Conservation (phyloP, 2,329 filamentous ascomycete genomes). For the Fonsecaea nubica region DNA sequence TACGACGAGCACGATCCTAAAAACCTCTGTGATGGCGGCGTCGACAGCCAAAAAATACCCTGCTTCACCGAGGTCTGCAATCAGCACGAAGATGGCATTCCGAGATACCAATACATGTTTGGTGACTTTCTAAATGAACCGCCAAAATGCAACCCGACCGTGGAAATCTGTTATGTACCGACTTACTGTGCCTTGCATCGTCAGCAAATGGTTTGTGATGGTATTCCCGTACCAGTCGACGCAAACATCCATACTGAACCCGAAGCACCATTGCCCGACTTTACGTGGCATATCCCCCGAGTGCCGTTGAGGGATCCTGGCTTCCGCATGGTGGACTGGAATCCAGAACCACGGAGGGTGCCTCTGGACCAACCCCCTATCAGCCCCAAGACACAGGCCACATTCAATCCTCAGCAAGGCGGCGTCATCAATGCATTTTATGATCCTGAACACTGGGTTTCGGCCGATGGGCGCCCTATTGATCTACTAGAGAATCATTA, state of each 20-base stretch:
- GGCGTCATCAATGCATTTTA: slow-evolving; percentile 20
- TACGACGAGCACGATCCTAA: slow-evolving; percentile 4
- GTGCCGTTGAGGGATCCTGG: slow-evolving; percentile 17
- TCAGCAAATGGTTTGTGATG: background rate
- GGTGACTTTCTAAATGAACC: background rate
- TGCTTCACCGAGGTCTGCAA: slow-evolving; percentile 14
- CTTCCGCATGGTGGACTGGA: slow-evolving; percentile 27
- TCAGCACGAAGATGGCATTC: slow-evolving; percentile 11
- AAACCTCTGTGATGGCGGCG: slow-evolving; percentile 7
- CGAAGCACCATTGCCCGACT: slow-evolving; percentile 8
- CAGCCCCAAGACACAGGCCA: slow-evolving; percentile 7
- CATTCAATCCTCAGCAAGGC: background rate
- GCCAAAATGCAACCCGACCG: slow-evolving; percentile 1
- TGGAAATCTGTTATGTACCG: slow-evolving; percentile 10
- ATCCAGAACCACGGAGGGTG: slow-evolving; percentile 16
- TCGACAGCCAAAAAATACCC: background rate
- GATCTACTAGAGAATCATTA: slow-evolving; percentile 20
- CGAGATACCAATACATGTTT: background rate
- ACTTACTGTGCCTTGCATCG: slow-evolving; percentile 1
- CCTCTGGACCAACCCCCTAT: slow-evolving; percentile 6
- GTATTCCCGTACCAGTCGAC: background rate
- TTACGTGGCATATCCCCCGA: slow-evolving; percentile 14
- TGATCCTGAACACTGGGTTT: slow-evolving; percentile 20
- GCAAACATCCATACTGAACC: slow-evolving; percentile 11
- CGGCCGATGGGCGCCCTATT: slow-evolving; percentile 21